Evolutionary conservation across 768 basidiomycete species (phyloP).

Genomic region (Pleurotus eryngii): DNA sequence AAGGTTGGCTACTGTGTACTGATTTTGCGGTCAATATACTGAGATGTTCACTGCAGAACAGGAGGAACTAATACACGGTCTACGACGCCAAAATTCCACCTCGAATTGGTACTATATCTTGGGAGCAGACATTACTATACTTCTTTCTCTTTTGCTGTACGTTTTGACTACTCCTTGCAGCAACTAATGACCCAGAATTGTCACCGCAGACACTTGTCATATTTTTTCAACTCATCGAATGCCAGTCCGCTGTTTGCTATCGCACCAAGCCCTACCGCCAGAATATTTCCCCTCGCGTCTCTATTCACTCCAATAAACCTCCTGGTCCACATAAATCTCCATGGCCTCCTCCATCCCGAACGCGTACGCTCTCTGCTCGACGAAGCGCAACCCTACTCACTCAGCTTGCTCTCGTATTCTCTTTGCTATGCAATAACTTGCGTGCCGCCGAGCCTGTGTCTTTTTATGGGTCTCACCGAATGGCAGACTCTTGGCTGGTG

Average conservation of each 20-base stretch:
- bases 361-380: neutral
- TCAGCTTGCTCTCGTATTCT: constrained; percentile 21
- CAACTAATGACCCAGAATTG: constrained; percentile 9
- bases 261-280: constrained; percentile 28
- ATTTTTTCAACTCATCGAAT: constrained; percentile 36
- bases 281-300: constrained; percentile 38
- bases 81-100: constrained; percentile 41
- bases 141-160: constrained; percentile 45
- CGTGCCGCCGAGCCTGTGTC: constrained; percentile 45
- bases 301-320: constrained; percentile 47
- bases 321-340: constrained; percentile 47
- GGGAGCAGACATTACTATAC: constrained; percentile 38
- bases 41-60: constrained; percentile 43
- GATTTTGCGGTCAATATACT: neutral
- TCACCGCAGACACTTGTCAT: constrained; percentile 43
- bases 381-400: neutral
- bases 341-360: constrained; percentile 37
- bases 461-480: constrained; percentile 38
- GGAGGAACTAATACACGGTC: constrained; percentile 47
- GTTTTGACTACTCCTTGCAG: constrained; percentile 15
- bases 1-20: constrained; percentile 2
- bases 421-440: constrained; percentile 37
- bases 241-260: constrained; percentile 41
- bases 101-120: constrained; percentile 40
- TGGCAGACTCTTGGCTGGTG: constrained; percentile 60